Conservation (phyloP, 805 yeast species). For the Hermanozyma aechmeae region DNA sequence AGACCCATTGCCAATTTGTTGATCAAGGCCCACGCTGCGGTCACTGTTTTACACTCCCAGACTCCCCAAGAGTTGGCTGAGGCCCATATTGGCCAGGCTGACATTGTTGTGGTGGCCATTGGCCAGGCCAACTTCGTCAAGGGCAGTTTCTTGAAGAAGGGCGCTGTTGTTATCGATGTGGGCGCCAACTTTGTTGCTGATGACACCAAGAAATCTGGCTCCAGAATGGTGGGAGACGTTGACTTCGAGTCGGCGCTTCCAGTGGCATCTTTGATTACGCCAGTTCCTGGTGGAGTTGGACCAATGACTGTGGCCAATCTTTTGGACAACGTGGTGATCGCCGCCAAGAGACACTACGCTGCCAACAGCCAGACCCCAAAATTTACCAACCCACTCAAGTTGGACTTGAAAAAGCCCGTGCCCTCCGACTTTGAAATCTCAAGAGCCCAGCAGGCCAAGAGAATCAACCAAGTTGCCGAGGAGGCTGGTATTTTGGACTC, state of each 20-base stretch:
- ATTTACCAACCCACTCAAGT: constrained; percentile 45
- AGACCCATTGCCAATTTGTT: constrained; percentile 67
- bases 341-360: constrained; percentile 47
- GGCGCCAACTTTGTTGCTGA: constrained; percentile 75
- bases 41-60: constrained; percentile 64
- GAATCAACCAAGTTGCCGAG: constrained; percentile 55
- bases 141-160: constrained; percentile 66
- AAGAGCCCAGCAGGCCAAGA: constrained; percentile 64
- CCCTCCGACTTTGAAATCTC: constrained; percentile 79
- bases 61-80: constrained; percentile 44
- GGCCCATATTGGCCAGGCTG: constrained; percentile 48
- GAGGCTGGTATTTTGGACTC: constrained; percentile 60
- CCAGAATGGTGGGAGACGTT: constrained; percentile 70
- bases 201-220: constrained; percentile 56
- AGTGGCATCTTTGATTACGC: constrained; percentile 62
- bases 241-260: constrained; percentile 48
- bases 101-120: constrained; percentile 69
- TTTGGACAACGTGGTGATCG: constrained; percentile 58
- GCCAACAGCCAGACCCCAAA: constrained; percentile 34
- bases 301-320: constrained; percentile 88
- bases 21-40: constrained; percentile 66
- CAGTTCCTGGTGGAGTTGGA: constrained; percentile 89
- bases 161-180: constrained; percentile 69
- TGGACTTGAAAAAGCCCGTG: constrained; percentile 53
- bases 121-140: constrained; percentile 64